Base-by-base conservation (phyloP, 495 filamentous ascomycete species). In the Talaromyces liani region DNA sequence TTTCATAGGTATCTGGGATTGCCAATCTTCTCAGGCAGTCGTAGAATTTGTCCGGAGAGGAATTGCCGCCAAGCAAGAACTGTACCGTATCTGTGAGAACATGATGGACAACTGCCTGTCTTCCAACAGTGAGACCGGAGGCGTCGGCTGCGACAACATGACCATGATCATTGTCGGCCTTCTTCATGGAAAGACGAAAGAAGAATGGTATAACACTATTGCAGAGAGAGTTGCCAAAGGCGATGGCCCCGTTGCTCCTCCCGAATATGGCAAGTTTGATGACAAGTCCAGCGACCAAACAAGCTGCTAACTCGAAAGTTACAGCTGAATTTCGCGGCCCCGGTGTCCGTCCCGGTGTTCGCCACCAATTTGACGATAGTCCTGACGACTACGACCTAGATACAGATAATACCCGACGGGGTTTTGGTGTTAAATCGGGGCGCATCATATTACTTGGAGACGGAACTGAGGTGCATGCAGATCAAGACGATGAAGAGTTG, bases 31-130 rank as follows among this genome's bases (percentile, higher is more conserved):
- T 57, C 94, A 98, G 78, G 89, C 92, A 27, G 95, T 98, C 18
- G 84, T 98, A 62, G 94, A 98, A 71, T 98, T 98, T 71, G 95
- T 98, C 66, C 85, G 94, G 70, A 86, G 95, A 66, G 95, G 94
- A 41, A 96, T 98, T 72, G 91, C 91, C 22, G 93, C 92, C 20
- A 94, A 96, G 80, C 94, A 98, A 77, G 88, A 93, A 33, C 84
- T 98, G 20, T 85, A 90, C 57, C 87, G 88, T 70, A 97, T 98
- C 69, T 96, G 92, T 76, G 94, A 98, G 80, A 98, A 98, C 80
- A 95, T 98, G 92, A 98, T 98, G 94, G 93, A 98, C 80, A 98
- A 98, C 77, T 98, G 94, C 73, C 84, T 98, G 61, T 91, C 94
- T 31, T 92, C 92, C 59, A 97, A 94, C 82, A 94, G 92, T 68